Conservation (phyloP, 306 rosid genomes). For the Dicorynia guianensis region DNA sequence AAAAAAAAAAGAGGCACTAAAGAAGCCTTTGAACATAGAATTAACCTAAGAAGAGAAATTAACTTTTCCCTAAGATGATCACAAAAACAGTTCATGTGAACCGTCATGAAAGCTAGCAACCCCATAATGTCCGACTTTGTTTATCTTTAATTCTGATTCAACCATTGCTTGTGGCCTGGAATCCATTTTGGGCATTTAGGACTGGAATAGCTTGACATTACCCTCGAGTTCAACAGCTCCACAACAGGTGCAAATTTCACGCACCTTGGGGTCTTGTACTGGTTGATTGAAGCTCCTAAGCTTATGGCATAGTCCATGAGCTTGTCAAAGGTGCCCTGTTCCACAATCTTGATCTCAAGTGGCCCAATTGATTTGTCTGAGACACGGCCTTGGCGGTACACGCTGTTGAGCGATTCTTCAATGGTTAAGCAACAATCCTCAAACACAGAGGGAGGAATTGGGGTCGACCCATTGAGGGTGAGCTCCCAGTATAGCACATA, state of each 20-base stretch:
- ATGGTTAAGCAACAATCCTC: conserved; percentile 87
- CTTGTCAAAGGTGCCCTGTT: conserved; percentile 86
- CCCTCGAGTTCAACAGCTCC: conserved; percentile 85
- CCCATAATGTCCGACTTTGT: conserved; percentile 25
- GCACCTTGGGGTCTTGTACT: conserved; percentile 95
- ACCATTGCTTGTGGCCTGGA: conserved; percentile 92
- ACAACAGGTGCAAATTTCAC: conserved; percentile 90
- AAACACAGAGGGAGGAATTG: conserved; percentile 80
- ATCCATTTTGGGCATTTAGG: conserved; percentile 98
- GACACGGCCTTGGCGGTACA: conserved; percentile 90
- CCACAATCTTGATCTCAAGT: conserved; percentile 84
- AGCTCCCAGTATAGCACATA: conserved; percentile 92
- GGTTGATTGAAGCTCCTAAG: conserved; percentile 93
- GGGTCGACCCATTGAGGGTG: conserved; percentile 57
- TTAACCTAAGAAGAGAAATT: conserved; percentile 55
- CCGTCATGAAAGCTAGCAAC: conserved; percentile 52
- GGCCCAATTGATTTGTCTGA: conserved; percentile 94
- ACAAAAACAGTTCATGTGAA: conserved; percentile 60
- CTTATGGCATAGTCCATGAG: conserved; percentile 97
- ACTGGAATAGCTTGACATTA: conserved; percentile 62
- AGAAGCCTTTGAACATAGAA: conserved; percentile 48
- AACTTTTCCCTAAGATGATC: conserved; percentile 56
- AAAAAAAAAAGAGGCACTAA: neutral
- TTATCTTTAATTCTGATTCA: conserved; percentile 53
- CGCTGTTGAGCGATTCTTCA: conserved; percentile 90